Evolutionary conservation across 1,284 basidiomycete genomes (phyloP), one percentile per base, ranked within the genome.

Genomic region (Phenoliferia sp.): DNA sequence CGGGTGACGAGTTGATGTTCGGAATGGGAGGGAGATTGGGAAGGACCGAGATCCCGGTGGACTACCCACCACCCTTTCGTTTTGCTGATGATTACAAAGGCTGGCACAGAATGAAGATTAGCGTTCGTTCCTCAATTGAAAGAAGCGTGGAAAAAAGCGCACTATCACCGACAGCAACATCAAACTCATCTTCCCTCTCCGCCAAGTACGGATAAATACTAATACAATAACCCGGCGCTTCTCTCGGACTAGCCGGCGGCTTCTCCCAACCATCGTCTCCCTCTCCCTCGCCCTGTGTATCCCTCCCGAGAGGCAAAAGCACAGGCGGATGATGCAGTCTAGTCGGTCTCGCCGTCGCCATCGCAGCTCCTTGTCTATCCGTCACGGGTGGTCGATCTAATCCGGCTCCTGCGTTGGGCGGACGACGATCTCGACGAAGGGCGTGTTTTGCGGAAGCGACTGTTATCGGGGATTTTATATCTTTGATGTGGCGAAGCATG

Each of bases 11-110:
- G 35, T 29, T 89, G 94, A 88, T 91, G 92, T 92, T 62, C 36
- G 55, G 89, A 87, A 61, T 83, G 80, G 35, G n/a, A n/a, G n/a
- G n/a, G n/a, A n/a, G n/a, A n/a, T n/a, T n/a, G n/a, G n/a, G n/a
- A n/a, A n/a, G 86, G 83, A 88, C 28, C 69, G 63, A 1, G 76
- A 78, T 99, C 96, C 36, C 91, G 87, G 77, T 98, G 94, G 3
- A 99, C 95, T 39, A 97, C 90, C 93, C 95, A 99, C 96, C 96
- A 99, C 0, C 96, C 96, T 69, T 94, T 89, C 19, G 93, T 89
- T 70, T 95, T 88, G 67, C 90, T 92, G 63, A 96, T 82, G 76
- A 98, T 95, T 73, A 97, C 87, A 79, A 96, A 98, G 0, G 91
- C 92, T 76, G 94, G 89, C 89, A 36, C 89, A 58, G 31, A 58